A percentile compares a stretch with the other conserved stretches of the same genome.
Conservation (phyloP, 2,329 filamentous ascomycete species). For the Penicillium brasilianum region DNA sequence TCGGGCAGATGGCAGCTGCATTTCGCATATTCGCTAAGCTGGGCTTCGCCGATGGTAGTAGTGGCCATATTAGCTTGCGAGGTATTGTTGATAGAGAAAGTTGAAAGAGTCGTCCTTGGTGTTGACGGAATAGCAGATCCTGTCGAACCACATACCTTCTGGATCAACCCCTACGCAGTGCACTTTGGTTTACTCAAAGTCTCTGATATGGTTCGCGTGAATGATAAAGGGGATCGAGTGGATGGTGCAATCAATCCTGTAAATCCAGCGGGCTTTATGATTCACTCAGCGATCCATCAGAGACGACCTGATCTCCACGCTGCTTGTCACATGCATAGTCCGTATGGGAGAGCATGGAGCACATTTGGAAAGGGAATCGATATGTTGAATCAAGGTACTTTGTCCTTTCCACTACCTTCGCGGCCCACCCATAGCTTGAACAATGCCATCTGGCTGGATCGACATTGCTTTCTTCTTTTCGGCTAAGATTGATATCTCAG, state of each 20-base stretch:
- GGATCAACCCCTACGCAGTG: constrained; percentile 50
- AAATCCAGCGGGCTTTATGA: constrained; percentile 55
- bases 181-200: constrained; percentile 52
- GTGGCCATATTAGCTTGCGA: constrained; percentile 26
- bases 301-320: constrained; percentile 52
- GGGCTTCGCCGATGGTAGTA: constrained; percentile 27
- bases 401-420: not conserved
- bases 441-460: not conserved
- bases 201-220: constrained; percentile 54
- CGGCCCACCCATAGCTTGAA: not conserved
- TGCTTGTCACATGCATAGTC: constrained; percentile 53
- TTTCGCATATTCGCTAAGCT: constrained; percentile 31
- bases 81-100: not conserved
- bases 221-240: constrained; percentile 50
- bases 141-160: constrained; percentile 33
- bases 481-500: not conserved
- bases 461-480: not conserved
- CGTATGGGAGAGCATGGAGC: constrained; percentile 49
- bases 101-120: not conserved
- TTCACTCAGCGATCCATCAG: constrained; percentile 54
- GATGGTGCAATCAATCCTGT: constrained; percentile 47
- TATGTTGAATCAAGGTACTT: constrained; percentile 47
- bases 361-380: constrained; percentile 40
- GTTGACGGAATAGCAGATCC: constrained; percentile 22
- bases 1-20: constrained; percentile 27